Base-by-base conservation (phyloP, 768 basidiomycete species). In the Leucogyrophana mollusca region DNA sequence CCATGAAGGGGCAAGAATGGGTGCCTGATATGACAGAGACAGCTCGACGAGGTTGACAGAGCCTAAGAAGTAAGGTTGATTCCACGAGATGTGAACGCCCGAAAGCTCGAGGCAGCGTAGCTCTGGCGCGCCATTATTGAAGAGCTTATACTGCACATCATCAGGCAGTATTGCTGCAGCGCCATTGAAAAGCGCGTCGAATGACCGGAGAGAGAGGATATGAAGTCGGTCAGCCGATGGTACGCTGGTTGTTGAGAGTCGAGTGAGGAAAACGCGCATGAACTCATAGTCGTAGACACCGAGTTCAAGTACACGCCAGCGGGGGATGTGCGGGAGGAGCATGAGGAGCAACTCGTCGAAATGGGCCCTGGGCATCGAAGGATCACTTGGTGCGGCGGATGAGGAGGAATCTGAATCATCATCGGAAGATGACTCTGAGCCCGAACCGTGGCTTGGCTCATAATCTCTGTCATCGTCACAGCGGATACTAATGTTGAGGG, bases 71-170 rank as follows among this genome's bases (percentile, higher is more conserved):
- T 71, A 58, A 14, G 73, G 67, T 24, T 70, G 66, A 23, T 73
- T 68, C 87, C 87, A 90, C 46, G 81, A 74, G 25, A 89, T 61
- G 50, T 86, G 86, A 4, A 87, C 81, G 30, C 85, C 85, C 80
- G 82, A 86, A 20, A 90, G 68, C 9, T 68, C 66, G 27, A 79
- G 61, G 4, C 64, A 55, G n/a, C 59, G 64, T 11, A 90, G 67
- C 7, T 67, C 71, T 1, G 87, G 87, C 7, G 66, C 63, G 14
- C 72, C 73, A 20, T 74, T 72, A 2, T 77, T 71, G 55, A 88
- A 82, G 14, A 78, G 70, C 9, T 72, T 64, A 33, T 52, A 47
- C 4, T 46, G 45, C 3, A 67, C 69, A 30, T 64, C 61, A 27
- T 68, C 64, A 17, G 47, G 41, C 27, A 30, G 27, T 30, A 13